Percentiles rank a stretch among this genome's conserved stretches.
Evolutionary conservation across 495 filamentous ascomycete genomes (phyloP).

Genomic region (Penicillium steckii): DNA sequence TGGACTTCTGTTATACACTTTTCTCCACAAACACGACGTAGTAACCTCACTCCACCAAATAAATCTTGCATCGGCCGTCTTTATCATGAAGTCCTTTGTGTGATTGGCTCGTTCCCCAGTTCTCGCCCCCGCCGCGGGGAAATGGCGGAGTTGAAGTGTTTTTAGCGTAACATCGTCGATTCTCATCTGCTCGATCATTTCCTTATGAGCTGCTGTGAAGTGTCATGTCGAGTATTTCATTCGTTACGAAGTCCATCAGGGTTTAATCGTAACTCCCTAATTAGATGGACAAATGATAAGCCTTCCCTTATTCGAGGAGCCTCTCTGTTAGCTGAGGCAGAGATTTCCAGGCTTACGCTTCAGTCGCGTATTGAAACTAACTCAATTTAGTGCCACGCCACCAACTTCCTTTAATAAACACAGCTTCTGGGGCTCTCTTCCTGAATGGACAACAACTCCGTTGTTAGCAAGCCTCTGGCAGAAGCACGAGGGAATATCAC

Average conservation of each 20-base stretch:
- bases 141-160: conserved; percentile 9
- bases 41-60: neutral
- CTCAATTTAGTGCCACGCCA: neutral
- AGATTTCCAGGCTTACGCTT: too few species aligned
- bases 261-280: too few species aligned
- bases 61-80: neutral
- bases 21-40: conserved; percentile 5
- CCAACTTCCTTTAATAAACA: neutral
- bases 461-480: neutral
- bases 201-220: neutral
- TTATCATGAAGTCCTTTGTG: neutral
- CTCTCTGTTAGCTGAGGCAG: too few species aligned
- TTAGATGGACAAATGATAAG: neutral
- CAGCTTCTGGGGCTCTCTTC: neutral
- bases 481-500: too few species aligned
- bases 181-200: neutral
- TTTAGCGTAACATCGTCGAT: neutral
- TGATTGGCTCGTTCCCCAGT: conserved; percentile 7
- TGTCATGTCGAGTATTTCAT: neutral
- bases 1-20: neutral
- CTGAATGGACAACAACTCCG: neutral
- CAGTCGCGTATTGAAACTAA: neutral
- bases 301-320: neutral
- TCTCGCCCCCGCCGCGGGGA: conserved; percentile 8
- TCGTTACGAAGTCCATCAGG: too few species aligned